phyloP scores from a whole-genome alignment of 331 rosid species.

The Pyrus hybrid region DNA sequence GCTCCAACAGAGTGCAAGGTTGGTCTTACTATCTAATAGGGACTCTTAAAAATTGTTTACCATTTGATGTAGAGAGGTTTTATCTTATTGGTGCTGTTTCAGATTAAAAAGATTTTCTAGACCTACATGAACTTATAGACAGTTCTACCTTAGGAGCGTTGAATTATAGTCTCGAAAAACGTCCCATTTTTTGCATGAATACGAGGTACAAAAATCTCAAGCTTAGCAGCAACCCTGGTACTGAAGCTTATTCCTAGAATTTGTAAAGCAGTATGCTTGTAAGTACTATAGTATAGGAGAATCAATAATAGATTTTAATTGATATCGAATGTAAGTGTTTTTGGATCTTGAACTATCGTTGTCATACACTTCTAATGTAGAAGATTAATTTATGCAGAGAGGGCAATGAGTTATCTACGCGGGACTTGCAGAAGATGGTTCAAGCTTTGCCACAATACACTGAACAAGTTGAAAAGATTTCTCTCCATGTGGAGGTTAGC shows the following conservation, averaged over 20 bases:
- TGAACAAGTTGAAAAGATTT: conserved; percentile 85
- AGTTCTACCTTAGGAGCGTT: neutral
- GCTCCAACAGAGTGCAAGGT: conserved; percentile 85
- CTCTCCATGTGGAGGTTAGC: conserved; percentile 91
- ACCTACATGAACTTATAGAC: neutral
- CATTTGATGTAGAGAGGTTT: conserved; percentile 1
- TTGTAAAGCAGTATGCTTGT: no score
- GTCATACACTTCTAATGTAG: conserved; percentile 1
- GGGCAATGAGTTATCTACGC: conserved; percentile 74
- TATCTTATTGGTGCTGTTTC: neutral
- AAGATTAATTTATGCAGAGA: conserved; percentile 49
- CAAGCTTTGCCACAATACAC: conserved; percentile 97
- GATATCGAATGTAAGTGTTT: neutral
- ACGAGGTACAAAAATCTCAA: neutral
- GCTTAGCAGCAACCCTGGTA: neutral
- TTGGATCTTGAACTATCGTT: neutral
- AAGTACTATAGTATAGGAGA: no score
- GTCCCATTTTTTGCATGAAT: neutral
- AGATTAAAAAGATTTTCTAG: neutral
- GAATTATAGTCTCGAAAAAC: neutral
- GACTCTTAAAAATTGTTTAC: conserved; percentile 16
- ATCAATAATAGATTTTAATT: neutral
- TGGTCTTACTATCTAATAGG: conserved; percentile 10
- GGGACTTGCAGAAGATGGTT: conserved; percentile 96
- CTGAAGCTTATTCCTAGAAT: neutral